Base-by-base conservation (phyloP, 257 asterid species). In the Nicotiana attenuata region DNA sequence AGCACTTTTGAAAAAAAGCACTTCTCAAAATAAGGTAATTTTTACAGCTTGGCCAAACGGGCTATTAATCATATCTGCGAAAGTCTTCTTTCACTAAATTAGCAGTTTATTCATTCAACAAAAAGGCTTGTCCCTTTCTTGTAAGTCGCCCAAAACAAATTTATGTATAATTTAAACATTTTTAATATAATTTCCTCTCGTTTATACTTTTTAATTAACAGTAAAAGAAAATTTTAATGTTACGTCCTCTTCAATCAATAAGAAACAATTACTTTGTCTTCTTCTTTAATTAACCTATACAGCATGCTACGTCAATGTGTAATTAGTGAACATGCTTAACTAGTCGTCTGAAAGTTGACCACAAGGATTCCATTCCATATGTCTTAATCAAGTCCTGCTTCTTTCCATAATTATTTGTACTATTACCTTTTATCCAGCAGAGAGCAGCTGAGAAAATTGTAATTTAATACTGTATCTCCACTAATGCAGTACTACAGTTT, bases 281-380 rank as follows among this genome's bases (percentile, higher is more conserved):
- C 7, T 35, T 35, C 8, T 35, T 35, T 35, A 35, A 35, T 52
- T 52, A 55, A 55, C 20, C 67, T 3, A 11, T 63, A 63, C 8
- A 67, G 47, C 16, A 73, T 47, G 38, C 61, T 47, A 13, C 19
- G 59, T 45, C 1, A 22, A 26, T 24, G 22, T 28, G 41, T 47
- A 24, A 50, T 50, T 50, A 50, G 9, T 60, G 59, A 78, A 22
- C 82, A 60, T 78, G 82, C 82, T 78, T 60, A 60, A 22, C 82
- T 78, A 60, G 82, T 41, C 75, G 41, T 78, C 82, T 47, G 4
- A 75, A 75, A 75, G 79, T 50, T 47, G 63, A 75, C 79, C 41
- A 73, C 63, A 47, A 15, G 24, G 79, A 47, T 73, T 75, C 79
- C 63, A 24, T 47, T 75, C 79, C 63, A 24, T 47, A 50, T 75